These are phyloP conservation scores for Cruciata laevipes DNA, from an alignment of 257 asterid species.

Conservation along the genomic window DNA sequence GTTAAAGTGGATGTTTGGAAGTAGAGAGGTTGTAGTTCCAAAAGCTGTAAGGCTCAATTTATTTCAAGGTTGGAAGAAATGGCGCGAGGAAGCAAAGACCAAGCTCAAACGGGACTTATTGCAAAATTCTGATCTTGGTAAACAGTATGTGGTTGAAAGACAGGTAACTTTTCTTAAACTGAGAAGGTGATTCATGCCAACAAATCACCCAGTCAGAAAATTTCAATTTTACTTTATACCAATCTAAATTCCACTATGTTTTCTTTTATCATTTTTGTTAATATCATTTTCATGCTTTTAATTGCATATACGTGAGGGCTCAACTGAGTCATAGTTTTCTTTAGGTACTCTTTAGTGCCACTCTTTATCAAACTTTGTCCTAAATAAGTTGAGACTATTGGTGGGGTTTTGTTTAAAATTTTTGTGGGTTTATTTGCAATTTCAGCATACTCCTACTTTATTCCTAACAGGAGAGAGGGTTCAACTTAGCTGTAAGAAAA, in stretches of 20 bases:
- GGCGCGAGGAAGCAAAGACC: constrained; percentile 76
- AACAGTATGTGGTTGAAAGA: constrained; percentile 79
- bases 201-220: background rate
- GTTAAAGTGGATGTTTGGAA: constrained; percentile 91
- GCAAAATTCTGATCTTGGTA: constrained; percentile 70
- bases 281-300: constrained; percentile 1
- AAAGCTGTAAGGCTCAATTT: constrained; percentile 59
- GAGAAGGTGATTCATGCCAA: background rate
- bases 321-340: background rate
- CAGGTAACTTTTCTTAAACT: constrained; percentile 47
- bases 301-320: background rate
- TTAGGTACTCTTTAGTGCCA: background rate
- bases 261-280: background rate
- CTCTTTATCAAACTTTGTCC: background rate
- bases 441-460: background rate
- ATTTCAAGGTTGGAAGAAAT: constrained; percentile 83
- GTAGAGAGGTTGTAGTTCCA: constrained; percentile 65
- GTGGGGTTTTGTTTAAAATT: background rate
- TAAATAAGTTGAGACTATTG: background rate
- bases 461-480: background rate
- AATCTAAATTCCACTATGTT: background rate
- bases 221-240: background rate
- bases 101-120: constrained; percentile 55
- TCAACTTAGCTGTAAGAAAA: background rate
- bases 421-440: background rate